These are phyloP conservation scores for Candida patagonica DNA, from an alignment of 805 yeast species.

Conservation along the genomic window DNA sequence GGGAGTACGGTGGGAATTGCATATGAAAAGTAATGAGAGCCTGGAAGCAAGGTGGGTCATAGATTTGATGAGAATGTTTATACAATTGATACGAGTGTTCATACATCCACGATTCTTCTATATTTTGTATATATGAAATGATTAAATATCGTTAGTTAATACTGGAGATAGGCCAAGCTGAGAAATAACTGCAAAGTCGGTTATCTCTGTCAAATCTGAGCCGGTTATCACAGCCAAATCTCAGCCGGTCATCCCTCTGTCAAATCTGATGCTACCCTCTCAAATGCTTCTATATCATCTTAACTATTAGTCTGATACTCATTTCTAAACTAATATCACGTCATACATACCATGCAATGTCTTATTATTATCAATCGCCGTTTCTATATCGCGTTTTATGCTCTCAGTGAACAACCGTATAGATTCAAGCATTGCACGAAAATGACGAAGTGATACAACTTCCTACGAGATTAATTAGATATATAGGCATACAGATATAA, in stretches of 20 bases:
- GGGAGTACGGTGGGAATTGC: not conserved
- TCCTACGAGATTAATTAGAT: not conserved
- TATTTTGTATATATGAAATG: no score
- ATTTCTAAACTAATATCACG: not conserved
- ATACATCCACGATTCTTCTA: no score
- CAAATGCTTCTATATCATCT: constrained; percentile 5
- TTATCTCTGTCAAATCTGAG: no score
- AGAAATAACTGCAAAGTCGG: no score
- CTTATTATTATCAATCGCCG: constrained; percentile 11
- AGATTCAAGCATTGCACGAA: constrained; percentile 17
- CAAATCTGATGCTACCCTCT: not conserved
- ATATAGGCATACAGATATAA: not conserved
- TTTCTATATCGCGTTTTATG: constrained; percentile 12
- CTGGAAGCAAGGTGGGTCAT: no score
- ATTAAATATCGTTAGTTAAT: no score
- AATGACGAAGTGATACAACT: constrained; percentile 1
- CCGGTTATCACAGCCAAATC: no score
- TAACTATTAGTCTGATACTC: not conserved
- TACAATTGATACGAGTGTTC: no score
- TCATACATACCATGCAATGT: constrained; percentile 10
- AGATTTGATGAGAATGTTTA: no score
- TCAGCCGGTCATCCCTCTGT: no score
- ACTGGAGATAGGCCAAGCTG: no score
- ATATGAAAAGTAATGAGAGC: no score
- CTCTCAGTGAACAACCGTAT: constrained; percentile 13